phyloP scores from a whole-genome alignment of 345 rosid genomes.

The Brassica nigra region DNA sequence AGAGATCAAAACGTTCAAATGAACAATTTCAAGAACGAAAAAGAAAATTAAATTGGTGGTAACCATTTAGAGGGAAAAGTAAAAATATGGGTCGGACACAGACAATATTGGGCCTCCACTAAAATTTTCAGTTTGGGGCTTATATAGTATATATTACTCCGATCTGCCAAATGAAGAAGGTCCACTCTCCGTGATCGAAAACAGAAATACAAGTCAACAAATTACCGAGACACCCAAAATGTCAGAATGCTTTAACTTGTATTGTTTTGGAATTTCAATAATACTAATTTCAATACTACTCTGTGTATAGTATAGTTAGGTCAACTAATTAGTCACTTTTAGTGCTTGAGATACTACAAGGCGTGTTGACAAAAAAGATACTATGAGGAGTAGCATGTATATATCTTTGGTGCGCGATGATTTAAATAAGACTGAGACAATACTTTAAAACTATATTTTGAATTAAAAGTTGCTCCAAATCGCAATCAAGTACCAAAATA shows the following conservation, averaged over 20 bases:
- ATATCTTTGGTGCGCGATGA: too few species aligned
- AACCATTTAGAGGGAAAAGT: background rate
- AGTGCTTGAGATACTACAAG: background rate
- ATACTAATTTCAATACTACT: too few species aligned
- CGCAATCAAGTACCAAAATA: background rate
- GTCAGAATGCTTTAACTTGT: background rate
- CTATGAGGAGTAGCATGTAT: background rate
- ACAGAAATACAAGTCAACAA: background rate
- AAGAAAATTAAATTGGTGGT: background rate
- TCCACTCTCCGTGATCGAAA: background rate
- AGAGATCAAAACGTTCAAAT: background rate
- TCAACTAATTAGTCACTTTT: conserved; percentile 5
- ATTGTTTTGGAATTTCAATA: too few species aligned
- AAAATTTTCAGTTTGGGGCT: background rate
- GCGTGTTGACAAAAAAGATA: background rate
- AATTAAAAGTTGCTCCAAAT: background rate
- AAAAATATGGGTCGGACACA: background rate
- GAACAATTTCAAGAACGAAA: background rate
- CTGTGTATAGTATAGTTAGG: background rate
- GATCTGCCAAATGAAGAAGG: background rate
- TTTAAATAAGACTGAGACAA: background rate
- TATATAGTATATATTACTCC: background rate
- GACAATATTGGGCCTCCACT: conserved; percentile 3
- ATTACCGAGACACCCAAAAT: background rate
- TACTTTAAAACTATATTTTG: background rate